These are phyloP conservation scores for barrel medic (Medicago truncatula) DNA, from an alignment of 306 rosid species.

Conservation along the genomic window DNA sequence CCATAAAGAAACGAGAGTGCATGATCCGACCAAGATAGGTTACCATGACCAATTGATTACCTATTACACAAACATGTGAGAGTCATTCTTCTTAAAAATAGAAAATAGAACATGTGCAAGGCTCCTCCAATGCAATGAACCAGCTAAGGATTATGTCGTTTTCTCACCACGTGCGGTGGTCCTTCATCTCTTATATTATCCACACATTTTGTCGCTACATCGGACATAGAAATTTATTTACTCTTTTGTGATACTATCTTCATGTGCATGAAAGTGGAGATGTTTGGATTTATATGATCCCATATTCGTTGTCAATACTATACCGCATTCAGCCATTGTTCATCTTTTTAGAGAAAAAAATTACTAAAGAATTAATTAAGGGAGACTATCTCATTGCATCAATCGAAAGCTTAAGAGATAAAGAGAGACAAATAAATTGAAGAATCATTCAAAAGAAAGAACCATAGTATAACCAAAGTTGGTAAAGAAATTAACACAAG, in stretches of 20 bases:
- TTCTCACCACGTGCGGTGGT: constrained; percentile 44
- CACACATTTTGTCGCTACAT: constrained; percentile 36
- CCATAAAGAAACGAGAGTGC: constrained; percentile 6
- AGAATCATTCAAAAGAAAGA: too few species aligned
- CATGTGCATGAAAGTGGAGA: background rate
- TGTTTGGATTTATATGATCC: background rate
- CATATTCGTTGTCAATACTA: background rate
- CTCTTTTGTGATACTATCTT: background rate
- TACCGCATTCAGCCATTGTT: too few species aligned
- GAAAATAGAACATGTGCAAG: background rate
- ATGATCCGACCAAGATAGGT: background rate
- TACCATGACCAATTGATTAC: background rate
- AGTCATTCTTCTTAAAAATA: background rate
- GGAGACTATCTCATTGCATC: too few species aligned
- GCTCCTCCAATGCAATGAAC: constrained; percentile 2
- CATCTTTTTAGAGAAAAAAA: too few species aligned
- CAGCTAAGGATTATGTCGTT: constrained; percentile 24
- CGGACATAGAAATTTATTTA: constrained; percentile 11
- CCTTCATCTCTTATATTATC: constrained; percentile 13
- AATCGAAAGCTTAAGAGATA: too few species aligned
- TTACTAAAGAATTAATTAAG: too few species aligned
- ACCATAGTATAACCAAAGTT: too few species aligned
- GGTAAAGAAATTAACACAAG: too few species aligned
- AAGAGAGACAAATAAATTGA: too few species aligned
- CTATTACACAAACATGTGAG: constrained; percentile 11